These are phyloP conservation scores for Solanum dulcamara DNA, from an alignment of 257 asterid species.

Conservation along the genomic window DNA sequence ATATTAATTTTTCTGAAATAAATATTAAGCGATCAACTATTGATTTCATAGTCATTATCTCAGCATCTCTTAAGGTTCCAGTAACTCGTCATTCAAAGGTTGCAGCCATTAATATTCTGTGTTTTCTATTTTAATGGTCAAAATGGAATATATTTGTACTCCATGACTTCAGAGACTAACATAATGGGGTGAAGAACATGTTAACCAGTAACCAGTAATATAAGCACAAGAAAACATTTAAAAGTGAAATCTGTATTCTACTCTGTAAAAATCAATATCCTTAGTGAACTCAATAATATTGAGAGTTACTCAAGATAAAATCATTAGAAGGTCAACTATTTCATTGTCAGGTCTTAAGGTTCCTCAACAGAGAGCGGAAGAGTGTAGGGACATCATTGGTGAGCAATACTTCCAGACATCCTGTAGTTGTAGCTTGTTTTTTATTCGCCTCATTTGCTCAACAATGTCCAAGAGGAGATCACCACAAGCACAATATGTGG, in stretches of 20 bases:
- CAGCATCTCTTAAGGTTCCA: neutral
- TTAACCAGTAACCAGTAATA: neutral
- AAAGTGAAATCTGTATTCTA: neutral
- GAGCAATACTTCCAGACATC: neutral
- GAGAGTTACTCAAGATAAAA: neutral
- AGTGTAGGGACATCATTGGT: neutral
- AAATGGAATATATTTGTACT: neutral
- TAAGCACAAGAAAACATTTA: neutral
- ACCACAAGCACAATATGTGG: neutral
- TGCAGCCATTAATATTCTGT: neutral
- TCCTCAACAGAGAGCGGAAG: neutral
- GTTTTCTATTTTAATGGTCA: neutral
- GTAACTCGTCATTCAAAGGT: neutral
- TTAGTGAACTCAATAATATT: neutral
- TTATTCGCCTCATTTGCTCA: neutral
- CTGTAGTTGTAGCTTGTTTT: neutral
- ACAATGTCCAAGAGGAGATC: neutral
- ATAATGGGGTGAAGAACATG: neutral
- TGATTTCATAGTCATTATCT: neutral
- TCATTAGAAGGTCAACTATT: neutral
- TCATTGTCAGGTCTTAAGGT: neutral
- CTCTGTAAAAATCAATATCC: neutral
- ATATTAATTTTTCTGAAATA: neutral
- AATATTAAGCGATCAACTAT: neutral
- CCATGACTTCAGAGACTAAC: neutral